phyloP scores from a whole-genome alignment of 371 early-diverging fungal species.

The Smittium culicis region DNA sequence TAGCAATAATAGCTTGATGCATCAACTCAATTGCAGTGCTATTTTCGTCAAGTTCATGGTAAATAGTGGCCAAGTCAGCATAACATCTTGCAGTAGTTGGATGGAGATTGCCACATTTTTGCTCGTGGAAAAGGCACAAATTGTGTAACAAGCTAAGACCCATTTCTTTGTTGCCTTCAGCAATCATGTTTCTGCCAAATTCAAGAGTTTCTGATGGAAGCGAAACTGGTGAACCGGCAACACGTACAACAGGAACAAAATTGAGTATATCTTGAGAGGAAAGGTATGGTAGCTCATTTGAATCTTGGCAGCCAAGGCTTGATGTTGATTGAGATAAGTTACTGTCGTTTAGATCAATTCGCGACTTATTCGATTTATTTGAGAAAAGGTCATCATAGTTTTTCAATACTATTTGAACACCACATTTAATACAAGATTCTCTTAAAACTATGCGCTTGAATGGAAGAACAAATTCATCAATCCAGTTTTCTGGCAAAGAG shows the following conservation, averaged over 20 bases:
- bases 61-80: constrained; percentile 71
- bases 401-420: constrained; percentile 63
- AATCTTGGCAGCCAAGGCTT: not conserved
- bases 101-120: constrained; percentile 79
- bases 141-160: constrained; percentile 73
- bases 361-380: constrained; percentile 32
- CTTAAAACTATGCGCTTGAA: constrained; percentile 58
- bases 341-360: constrained; percentile 15
- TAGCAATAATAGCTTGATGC: constrained; percentile 70
- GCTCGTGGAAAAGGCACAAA: constrained; percentile 75
- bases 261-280: constrained; percentile 58
- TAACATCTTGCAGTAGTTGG: constrained; percentile 76
- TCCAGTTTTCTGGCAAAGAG: constrained; percentile 39
- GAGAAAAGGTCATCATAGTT: constrained; percentile 50
- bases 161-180: constrained; percentile 60
- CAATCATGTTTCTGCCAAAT: constrained; percentile 37
- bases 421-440: constrained; percentile 65
- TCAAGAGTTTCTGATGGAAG: constrained; percentile 78
- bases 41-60: constrained; percentile 61
- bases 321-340: constrained; percentile 13
- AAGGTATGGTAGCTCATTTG: not conserved
- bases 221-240: constrained; percentile 69
- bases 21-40: constrained; percentile 64
- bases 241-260: constrained; percentile 68
- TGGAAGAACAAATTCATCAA: constrained; percentile 30